Evolutionary conservation across 208 protist genomes (phyloP), one percentile per base, ranked within the genome.

Genomic region (Leishmania amazonensis): DNA sequence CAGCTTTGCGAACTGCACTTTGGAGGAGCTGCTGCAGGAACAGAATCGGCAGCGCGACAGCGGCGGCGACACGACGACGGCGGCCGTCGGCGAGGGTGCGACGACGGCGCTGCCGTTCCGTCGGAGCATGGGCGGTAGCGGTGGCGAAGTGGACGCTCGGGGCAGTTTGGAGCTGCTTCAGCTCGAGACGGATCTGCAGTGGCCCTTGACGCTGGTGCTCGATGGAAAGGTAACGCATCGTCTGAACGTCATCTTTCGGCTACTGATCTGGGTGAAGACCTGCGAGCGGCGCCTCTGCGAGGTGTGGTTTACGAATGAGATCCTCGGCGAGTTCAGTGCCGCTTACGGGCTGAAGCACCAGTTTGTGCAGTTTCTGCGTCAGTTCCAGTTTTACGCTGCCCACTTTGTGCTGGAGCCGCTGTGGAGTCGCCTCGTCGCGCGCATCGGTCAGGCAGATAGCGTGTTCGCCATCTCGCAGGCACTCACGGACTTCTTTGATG

Each of bases 341-440:
- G 91, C 93, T 28, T 94, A 95, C 79, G 88, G 92, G 73, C 88
- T 97, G 76, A 95, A 94, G 83, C 94, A 97, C 72, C 91, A 97
- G 77, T 81, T 97, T 17, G 88, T 91, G 70, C 94, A 97, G 73
- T 96, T 97, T 80, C 81, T 97, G 28, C 90, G 92, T 8, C 94
- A 97, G 81, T 97, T 95, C 81, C 93, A 96, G 80, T 97, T 97
- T 75, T 96, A 95, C 77, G 93, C 94, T 3, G 88, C 91, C n/a
- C 94, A 96, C 65, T 95, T 96, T 87, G 93, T 97, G 78, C 81
- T 97, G 45, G 91, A 96, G 85, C 94, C 94, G 75, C 84, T 92
- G 75, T 97, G 94, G 94, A 86, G 87, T 64, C 87, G 89, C 24
- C 87, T 97, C 57, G 85, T 96, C 71, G n/a, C 54, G 15, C 87